A percentile compares a stretch with the other conserved stretches of the same genome.
phyloP scores from a whole-genome alignment of 2,329 filamentous ascomycete genomes.

The Calonectria honghensis region DNA sequence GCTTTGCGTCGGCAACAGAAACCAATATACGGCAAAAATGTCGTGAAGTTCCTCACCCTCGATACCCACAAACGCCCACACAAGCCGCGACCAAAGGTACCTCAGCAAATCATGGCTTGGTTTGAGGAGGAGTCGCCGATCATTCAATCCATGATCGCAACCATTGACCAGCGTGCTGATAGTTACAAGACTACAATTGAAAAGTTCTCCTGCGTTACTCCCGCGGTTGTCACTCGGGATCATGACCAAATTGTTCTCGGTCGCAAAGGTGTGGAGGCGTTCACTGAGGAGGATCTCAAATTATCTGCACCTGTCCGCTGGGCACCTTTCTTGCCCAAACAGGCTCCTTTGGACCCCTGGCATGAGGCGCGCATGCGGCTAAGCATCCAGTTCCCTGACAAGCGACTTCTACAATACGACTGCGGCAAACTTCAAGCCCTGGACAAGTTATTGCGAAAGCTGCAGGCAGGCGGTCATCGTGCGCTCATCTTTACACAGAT shows the following conservation, averaged over 20 bases:
- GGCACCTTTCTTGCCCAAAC: constrained; percentile 74
- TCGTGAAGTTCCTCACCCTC: constrained; percentile 85
- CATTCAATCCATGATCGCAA: constrained; percentile 82
- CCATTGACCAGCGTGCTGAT: constrained; percentile 82
- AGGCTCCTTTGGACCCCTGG: constrained; percentile 84
- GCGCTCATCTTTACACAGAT: constrained; percentile 99
- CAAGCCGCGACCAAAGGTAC: constrained; percentile 76
- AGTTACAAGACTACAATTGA: constrained; percentile 84
- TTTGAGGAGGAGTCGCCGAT: constrained; percentile 81
- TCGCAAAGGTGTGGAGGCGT: constrained; percentile 72
- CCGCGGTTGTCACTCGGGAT: constrained; percentile 88
- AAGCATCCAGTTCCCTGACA: constrained; percentile 97
- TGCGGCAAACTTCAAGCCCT: constrained; percentile 96
- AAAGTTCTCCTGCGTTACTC: constrained; percentile 94
- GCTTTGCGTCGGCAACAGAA: constrained; percentile 85
- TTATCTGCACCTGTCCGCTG: constrained; percentile 74
- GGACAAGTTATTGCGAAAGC: constrained; percentile 87
- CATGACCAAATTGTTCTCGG: constrained; percentile 82
- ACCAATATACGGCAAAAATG: constrained; percentile 86
- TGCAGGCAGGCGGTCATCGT: constrained; percentile 93
- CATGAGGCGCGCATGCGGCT: constrained; percentile 94
- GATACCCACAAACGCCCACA: constrained; percentile 75
- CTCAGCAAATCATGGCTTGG: constrained; percentile 82
- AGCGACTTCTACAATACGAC: constrained; percentile 96
- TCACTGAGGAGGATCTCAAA: constrained; percentile 74